Conservation (phyloP, 2,329 filamentous ascomycete genomes). For the Emergomyces africanus region DNA sequence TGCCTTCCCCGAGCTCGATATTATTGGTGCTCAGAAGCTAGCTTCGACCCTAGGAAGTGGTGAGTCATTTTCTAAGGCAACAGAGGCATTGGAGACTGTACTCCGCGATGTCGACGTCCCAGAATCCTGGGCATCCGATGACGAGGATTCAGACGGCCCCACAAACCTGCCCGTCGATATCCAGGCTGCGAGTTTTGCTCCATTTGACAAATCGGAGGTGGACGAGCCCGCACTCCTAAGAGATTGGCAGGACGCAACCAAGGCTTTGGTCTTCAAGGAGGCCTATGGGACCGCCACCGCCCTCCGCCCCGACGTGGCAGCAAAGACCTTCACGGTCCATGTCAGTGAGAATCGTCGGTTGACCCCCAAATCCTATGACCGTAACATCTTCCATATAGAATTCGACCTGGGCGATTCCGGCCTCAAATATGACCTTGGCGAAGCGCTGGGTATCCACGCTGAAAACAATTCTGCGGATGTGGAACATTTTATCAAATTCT, state of each 20-base stretch:
- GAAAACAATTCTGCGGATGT: conserved; percentile 78
- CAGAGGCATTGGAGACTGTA: conserved; percentile 50
- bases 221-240: conserved; percentile 55
- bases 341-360: conserved; percentile 94
- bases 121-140: conserved; percentile 63
- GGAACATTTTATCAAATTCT: conserved; percentile 75
- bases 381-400: conserved; percentile 99
- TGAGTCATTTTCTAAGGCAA: conserved; percentile 50
- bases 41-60: conserved; percentile 45
- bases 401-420: conserved; percentile 89
- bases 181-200: conserved; percentile 66
- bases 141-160: conserved; percentile 32
- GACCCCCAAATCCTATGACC: conserved; percentile 78
- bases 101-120: conserved; percentile 65
- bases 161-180: conserved; percentile 49
- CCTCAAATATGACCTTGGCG: conserved; percentile 91
- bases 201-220: conserved; percentile 62
- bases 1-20: conserved; percentile 53
- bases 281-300: conserved; percentile 62
- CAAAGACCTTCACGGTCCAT: conserved; percentile 75
- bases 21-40: conserved; percentile 54
- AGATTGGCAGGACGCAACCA: conserved; percentile 73
- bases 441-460: conserved; percentile 90
- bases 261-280: conserved; percentile 87
- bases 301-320: conserved; percentile 72